phyloP scores from a whole-genome alignment of 108 stramenopile genomes.

The Skeletonema potamos region DNA sequence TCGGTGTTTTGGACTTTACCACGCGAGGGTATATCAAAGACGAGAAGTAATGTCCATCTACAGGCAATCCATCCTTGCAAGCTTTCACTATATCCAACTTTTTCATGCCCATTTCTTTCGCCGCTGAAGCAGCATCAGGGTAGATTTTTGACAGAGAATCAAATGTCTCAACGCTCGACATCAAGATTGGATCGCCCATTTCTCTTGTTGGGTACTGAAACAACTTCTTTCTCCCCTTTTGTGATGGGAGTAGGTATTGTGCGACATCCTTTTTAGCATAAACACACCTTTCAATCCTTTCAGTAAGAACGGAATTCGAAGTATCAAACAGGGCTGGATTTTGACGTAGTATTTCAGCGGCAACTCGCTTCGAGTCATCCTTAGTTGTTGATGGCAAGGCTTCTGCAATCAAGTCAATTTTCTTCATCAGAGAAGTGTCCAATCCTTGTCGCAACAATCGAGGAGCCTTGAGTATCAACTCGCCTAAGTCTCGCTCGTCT shows the following conservation, averaged over 20 bases:
- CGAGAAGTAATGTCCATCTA: slow-evolving; percentile 22
- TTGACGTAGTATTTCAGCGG: slow-evolving; percentile 20
- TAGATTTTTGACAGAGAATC: slow-evolving; percentile 22
- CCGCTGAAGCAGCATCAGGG: slow-evolving; percentile 8
- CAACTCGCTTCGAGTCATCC: neutral
- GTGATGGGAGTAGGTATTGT: slow-evolving; percentile 21
- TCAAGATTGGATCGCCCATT: slow-evolving; percentile 1
- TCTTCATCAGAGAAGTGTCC: slow-evolving; percentile 38
- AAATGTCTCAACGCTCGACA: slow-evolving; percentile 7
- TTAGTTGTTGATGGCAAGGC: slow-evolving; percentile 3
- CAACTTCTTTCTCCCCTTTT: slow-evolving; percentile 21
- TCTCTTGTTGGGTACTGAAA: neutral
- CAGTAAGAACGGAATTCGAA: slow-evolving; percentile 18
- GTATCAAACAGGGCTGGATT: slow-evolving; percentile 49
- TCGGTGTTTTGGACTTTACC: neutral
- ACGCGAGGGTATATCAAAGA: neutral
- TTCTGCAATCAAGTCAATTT: slow-evolving; percentile 34
- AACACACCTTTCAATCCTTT: slow-evolving; percentile 22
- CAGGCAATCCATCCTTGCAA: neutral
- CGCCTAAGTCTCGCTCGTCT: slow-evolving; percentile 21
- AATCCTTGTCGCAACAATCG: slow-evolving; percentile 48
- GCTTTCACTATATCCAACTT: slow-evolving; percentile 5
- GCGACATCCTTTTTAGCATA: slow-evolving; percentile 5
- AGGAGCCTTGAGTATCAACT: slow-evolving; percentile 43
- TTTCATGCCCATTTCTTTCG: slow-evolving; percentile 14